Evolutionary conservation across 2,329 filamentous ascomycete genomes (phyloP).

Genomic region (Mycosphaerella arachidis): DNA sequence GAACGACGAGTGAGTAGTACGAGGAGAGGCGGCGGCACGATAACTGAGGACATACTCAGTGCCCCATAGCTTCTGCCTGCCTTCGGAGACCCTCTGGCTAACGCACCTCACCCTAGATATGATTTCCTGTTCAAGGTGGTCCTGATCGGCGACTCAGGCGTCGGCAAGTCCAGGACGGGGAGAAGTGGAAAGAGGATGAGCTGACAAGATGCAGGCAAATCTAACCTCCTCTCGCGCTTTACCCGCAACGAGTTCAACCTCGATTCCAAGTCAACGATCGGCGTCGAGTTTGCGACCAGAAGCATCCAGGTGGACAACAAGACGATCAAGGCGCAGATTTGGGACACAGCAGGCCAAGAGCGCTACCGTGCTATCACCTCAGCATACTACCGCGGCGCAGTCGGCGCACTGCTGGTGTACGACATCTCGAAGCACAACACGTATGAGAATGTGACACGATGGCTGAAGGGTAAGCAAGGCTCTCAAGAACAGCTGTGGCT

Average conservation of each 20-base stretch:
- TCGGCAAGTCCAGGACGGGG: constrained; percentile 98
- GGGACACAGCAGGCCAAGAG: constrained; percentile 98
- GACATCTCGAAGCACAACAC: constrained; percentile 38
- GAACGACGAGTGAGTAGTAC: constrained; percentile 88
- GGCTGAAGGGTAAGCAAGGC: constrained; percentile 67
- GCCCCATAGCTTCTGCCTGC: constrained; percentile 5
- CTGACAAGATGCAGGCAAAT: constrained; percentile 63
- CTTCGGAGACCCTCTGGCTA: constrained; percentile 6
- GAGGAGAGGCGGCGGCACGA: background rate
- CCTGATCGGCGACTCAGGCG: constrained; percentile 97
- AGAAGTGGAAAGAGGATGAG: constrained; percentile 45
- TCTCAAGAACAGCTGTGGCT: too few relatives aligned
- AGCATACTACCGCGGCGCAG: constrained; percentile 95
- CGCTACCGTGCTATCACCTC: constrained; percentile 98
- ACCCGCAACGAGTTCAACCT: constrained; percentile 99
- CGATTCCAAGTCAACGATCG: constrained; percentile 99
- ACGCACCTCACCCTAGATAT: constrained; percentile 45
- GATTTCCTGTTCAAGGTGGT: constrained; percentile 98
- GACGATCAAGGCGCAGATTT: constrained; percentile 96
- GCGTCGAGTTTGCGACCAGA: constrained; percentile 96
- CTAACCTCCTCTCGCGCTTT: constrained; percentile 97
- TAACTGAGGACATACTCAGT: background rate
- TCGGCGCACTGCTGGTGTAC: constrained; percentile 95
- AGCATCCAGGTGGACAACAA: constrained; percentile 94
- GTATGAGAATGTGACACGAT: constrained; percentile 65